Percentiles rank a stretch among this genome's conserved stretches.
Evolutionary conservation across 192 early-diverging fungal species (phyloP).

Genomic region (Diversispora epigaea): DNA sequence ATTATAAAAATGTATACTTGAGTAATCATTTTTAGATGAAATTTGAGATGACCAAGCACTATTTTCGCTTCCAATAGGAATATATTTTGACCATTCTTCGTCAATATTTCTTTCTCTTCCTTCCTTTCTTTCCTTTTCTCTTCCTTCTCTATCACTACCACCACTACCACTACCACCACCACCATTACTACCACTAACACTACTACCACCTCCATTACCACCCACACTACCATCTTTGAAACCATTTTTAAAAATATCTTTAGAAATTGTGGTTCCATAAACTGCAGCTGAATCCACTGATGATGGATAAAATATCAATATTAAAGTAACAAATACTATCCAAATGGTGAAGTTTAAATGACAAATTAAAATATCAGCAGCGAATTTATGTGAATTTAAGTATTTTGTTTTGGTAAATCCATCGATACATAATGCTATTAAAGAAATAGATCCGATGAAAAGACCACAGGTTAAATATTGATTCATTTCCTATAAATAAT

Average conservation of each 20-base stretch:
- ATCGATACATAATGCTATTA: slow-evolving; percentile 9
- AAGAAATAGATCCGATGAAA: slow-evolving; percentile 10
- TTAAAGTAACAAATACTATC: slow-evolving; percentile 20
- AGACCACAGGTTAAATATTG: slow-evolving; percentile 16
- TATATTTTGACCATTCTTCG: neutral
- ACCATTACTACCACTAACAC: too few relatives aligned
- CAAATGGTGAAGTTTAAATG: slow-evolving; percentile 18
- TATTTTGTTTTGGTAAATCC: neutral
- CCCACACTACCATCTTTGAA: too few relatives aligned
- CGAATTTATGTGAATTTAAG: slow-evolving; percentile 14
- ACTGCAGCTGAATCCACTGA: neutral
- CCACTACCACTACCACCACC: too few relatives aligned
- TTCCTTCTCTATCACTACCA: too few relatives aligned
- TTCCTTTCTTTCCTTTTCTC: too few relatives aligned
- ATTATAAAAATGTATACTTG: slow-evolving; percentile 6
- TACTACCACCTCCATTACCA: neutral
- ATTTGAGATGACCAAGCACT: neutral
- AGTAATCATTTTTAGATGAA: neutral
- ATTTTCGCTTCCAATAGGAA: neutral
- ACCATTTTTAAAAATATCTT: neutral
- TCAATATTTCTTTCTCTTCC: too few relatives aligned
- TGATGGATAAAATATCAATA: slow-evolving; percentile 30
- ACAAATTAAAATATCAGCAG: neutral
- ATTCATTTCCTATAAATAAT: slow-evolving; percentile 24
- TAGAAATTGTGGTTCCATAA: neutral